Evolutionary conservation across 2,329 filamentous ascomycete species (phyloP), one percentile per base, ranked within the genome.

Genomic region (Rhynchosporium graminicola): DNA sequence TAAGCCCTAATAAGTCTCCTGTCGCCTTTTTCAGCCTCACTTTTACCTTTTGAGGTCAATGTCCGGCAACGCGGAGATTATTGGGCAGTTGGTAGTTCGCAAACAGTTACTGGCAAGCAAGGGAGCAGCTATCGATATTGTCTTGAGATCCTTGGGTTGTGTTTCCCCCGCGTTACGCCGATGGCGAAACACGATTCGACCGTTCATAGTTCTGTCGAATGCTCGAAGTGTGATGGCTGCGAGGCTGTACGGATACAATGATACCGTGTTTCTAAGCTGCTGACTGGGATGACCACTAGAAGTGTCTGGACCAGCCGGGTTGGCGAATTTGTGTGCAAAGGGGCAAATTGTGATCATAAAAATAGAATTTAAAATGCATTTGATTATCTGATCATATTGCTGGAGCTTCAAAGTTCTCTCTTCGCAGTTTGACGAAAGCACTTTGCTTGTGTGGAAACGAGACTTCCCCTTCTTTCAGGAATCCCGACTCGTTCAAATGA

Each of bases 371-470:
- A 20, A 40, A 40, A 20, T 8, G 40, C 40, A 31, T 20, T 48
- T 58, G 4, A 38, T 31, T 28, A 13, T 47, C 3, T 15, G 31
- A 60, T 72, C 58, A 74, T 51, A 75, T 60, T 33, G 79, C 80
- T 13, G 91, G 91, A 0, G 85, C 87, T 51, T 89, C 84, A 89
- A 92, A 98, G 26, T 82, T 84, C 68, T 97, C 92, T 64, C 94
- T 82, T 62, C 86, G 83, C 66, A 96, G 82, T 71, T 89, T 89
- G 77, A 96, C 89, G 65, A 94, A 82, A 76, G 93, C 96, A 6
- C 91, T 87, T 74, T 96, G 92, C 76, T 99, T 99, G 75, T 98
- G 93, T 0, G 92, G 89, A 67, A 99, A 92, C 0, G 87, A 84
- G 57, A 98, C 82, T 72, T 97, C 92, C 63, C 87, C 87, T 77